Evolutionary conservation across 768 basidiomycete species (phyloP).

Genomic region (Boletus sp.): DNA sequence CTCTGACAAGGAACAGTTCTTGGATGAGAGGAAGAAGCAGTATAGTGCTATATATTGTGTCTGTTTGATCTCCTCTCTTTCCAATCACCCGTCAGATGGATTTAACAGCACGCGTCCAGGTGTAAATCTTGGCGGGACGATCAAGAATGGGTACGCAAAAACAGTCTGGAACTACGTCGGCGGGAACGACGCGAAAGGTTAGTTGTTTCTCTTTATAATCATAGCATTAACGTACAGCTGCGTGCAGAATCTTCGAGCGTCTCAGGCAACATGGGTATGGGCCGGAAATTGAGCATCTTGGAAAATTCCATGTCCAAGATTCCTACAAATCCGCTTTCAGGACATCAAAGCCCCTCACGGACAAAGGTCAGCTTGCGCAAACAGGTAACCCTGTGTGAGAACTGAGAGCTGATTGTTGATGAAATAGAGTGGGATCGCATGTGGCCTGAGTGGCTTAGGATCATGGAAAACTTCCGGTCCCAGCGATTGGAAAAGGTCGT

Average conservation of each 20-base stretch:
- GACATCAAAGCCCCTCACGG: background rate
- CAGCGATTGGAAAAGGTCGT: background rate
- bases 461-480: background rate
- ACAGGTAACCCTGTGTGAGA: background rate
- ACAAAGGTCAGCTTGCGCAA: background rate
- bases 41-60: background rate
- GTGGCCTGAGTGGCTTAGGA: background rate
- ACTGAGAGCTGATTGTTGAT: background rate
- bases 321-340: background rate
- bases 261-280: background rate
- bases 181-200: background rate
- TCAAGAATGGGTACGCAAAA: background rate
- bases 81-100: background rate
- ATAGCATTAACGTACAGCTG: background rate
- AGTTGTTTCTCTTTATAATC: background rate
- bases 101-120: background rate
- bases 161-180: background rate
- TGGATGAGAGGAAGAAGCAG: background rate
- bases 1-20: background rate
- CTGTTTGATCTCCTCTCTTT: background rate
- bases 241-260: background rate
- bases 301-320: background rate
- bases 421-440: background rate
- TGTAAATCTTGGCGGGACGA: background rate
- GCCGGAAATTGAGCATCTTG: background rate